Evolutionary conservation across 148 eudicot genomes (phyloP), one percentile per base, ranked within the genome.

Genomic region (Cornus florida): DNA sequence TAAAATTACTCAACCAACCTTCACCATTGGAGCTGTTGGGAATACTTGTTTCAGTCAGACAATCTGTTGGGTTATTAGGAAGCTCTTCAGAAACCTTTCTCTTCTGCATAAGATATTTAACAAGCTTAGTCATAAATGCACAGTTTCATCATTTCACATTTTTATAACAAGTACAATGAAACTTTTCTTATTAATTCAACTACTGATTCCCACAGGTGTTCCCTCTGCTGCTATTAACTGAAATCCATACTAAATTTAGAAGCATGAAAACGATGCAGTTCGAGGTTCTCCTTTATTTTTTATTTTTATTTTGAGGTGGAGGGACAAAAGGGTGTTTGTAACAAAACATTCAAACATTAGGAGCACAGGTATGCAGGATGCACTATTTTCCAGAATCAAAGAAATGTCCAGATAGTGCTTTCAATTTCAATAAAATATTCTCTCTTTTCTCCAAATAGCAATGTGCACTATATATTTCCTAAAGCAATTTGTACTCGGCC

Each of bases 1-100:
- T n/a, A 14, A 56, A 38, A 9, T 9, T 76, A 35, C 69, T 72
- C 11, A 20, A 77, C 81, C 39, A 38, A 90, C 93, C 96, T 84
- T 76, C 72, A 46, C 48, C 80, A 35, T 84, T 84, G 69, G 87
- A 46, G 77, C 62, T 73, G 69, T 78, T 89, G 50, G 38, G 57
- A 39, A 32, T 43, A 75, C 70, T 79, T 76, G 75, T 70, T 67
- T 76, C 84, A 2, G 90, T 83, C 75, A 91, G 78, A 53, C 67
- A 35, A 81, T 91, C 91, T 2, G 97, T 89, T 0, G 94, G 89
- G 22, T 82, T 84, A 24, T 22, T 60, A 53, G 73, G 41, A 32
- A n/a, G 70, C 67, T 82, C 90, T 35, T 86, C 83, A 22, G 81
- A 76, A 19, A 80, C 65, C 87, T 90, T 94, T 77, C 60, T 78